Conservation (phyloP, 2,329 filamentous ascomycete genomes). For the Xylariales sp. region DNA sequence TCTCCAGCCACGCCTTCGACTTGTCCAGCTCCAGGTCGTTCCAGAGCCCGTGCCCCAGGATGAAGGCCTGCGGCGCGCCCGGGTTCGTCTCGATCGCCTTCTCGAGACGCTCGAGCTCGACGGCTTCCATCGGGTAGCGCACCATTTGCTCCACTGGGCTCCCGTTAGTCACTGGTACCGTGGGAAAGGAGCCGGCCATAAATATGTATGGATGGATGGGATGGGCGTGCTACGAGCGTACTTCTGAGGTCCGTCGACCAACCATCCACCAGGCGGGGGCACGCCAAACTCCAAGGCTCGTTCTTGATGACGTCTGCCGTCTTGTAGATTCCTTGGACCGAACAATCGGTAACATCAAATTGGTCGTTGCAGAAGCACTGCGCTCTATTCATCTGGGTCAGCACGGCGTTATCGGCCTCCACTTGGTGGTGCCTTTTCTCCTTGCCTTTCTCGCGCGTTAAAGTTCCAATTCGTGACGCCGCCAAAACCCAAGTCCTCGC, state of each 20-base stretch:
- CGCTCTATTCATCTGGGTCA: constrained; percentile 46
- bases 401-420: not conserved
- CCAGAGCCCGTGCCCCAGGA: constrained; percentile 62
- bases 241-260: constrained; percentile 47
- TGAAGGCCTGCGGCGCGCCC: constrained; percentile 54
- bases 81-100: constrained; percentile 49
- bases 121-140: constrained; percentile 55
- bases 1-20: constrained; percentile 56
- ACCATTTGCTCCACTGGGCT: constrained; percentile 57
- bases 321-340: constrained; percentile 61
- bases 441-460: constrained; percentile 55
- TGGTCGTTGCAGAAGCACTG: constrained; percentile 62
- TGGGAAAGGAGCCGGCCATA: not conserved
- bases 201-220: too few relatives aligned
- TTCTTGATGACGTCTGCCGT: constrained; percentile 57
- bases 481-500: constrained; percentile 60
- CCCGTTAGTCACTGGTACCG: constrained; percentile 22
- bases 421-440: not conserved
- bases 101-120: constrained; percentile 55
- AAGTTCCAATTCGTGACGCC: constrained; percentile 64
- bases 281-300: constrained; percentile 57
- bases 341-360: constrained; percentile 61
- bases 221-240: constrained; percentile 30
- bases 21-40: constrained; percentile 58
- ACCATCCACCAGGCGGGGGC: constrained; percentile 50